Evolutionary conservation across 176 grass and related monocot genomes (phyloP), one percentile per base, ranked within the genome.

Genomic region (Secale cereale): DNA sequence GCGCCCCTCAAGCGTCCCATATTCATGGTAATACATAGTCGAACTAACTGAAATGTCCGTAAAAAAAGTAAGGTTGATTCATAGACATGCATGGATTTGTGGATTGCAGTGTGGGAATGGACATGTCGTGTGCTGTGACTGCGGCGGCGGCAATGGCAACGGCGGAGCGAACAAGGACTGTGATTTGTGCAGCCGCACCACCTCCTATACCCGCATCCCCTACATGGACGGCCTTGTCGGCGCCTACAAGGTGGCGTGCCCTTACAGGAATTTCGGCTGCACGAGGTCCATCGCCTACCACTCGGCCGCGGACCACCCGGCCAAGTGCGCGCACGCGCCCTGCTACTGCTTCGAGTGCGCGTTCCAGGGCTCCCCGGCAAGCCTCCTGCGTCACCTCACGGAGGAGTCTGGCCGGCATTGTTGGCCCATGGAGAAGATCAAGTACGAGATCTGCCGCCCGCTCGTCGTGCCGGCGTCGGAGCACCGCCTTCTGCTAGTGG

Each of bases 321-420:
- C 40, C 70, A 74, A 23, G 70, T 74, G 70, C 70, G 70, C 70
- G 70, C 41, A 74, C 40, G 70, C 70, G 23, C 70, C 70, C 14
- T 74, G 70, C 70, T 74, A 74, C 70, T 74, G 70, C 8, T 48
- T 28, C 7, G 70, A 74, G 40, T 74, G 70, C 70, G n/a, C 23
- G 70, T 74, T 74, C 70, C 40, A 48, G 25, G 70, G 70, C 15
- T 74, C 40, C 13, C 23, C 70, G 40, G 23, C 70, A 23, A 48
- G 40, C 70, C 70, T 74, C 40, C 3, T 48, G 70, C 25, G 25
- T 40, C 70, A 74, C 70, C 25, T 74, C 40, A 28, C 40, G 43
- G 40, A 74, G 23, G 14, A 19, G 70, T 74, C 70, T 14, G 70
- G 70, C 14, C 40, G 14, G 40, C 70, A 74, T 48, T 26, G 70